Evolutionary conservation across 2,329 filamentous ascomycete species (phyloP).

Genomic region (Hypoxylon sp.): DNA sequence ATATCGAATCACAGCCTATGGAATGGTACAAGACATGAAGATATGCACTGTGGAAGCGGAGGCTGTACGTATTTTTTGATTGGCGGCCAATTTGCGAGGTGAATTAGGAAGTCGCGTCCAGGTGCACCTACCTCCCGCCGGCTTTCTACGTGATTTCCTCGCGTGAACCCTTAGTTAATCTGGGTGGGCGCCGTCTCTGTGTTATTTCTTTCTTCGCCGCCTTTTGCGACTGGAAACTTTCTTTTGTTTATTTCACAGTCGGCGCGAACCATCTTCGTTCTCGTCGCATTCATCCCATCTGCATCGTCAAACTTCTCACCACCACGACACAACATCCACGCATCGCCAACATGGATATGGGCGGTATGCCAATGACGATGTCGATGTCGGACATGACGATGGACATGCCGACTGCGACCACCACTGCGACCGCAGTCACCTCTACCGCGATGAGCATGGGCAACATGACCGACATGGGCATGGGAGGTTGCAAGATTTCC

Average conservation of each 20-base stretch:
- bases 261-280: background rate
- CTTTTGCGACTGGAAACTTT: background rate
- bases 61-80: background rate
- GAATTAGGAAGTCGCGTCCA: slow-evolving; percentile 2
- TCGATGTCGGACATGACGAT: slow-evolving; percentile 21
- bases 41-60: background rate
- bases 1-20: slow-evolving; percentile 12
- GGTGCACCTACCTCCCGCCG: background rate
- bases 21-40: slow-evolving; percentile 10
- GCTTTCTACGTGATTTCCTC: background rate
- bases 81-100: background rate
- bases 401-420: slow-evolving; percentile 41
- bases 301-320: background rate
- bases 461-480: slow-evolving; percentile 46
- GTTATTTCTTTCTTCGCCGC: background rate
- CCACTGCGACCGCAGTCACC: slow-evolving; percentile 10
- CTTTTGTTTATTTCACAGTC: slow-evolving; percentile 5
- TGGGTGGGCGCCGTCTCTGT: background rate
- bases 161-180: background rate
- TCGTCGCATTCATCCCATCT: background rate
- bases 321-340: background rate
- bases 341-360: slow-evolving; percentile 17
- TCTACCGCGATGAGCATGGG: slow-evolving; percentile 32
- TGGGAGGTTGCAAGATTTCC: slow-evolving; percentile 60
- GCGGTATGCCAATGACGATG: slow-evolving; percentile 8